Conservation (phyloP, 2,329 filamentous ascomycete genomes). For the Achaetomium macrosporum region DNA sequence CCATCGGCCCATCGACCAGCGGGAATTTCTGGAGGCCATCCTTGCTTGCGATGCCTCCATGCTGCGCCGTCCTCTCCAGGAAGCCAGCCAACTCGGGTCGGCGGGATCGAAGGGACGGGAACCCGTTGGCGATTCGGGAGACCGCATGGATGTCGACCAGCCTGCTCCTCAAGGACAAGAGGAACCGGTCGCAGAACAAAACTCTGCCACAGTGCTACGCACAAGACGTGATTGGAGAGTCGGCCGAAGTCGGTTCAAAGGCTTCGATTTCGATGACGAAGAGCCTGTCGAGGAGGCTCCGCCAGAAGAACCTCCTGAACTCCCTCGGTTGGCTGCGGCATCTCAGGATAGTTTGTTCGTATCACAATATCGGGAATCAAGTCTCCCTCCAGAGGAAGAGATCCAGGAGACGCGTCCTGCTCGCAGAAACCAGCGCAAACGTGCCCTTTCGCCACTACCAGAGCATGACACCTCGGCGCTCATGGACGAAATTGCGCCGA, state of each 20-base stretch:
- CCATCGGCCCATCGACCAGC: constrained; percentile 80
- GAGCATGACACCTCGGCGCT: constrained; percentile 45
- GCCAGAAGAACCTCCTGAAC: constrained; percentile 1
- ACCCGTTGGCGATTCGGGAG: neutral
- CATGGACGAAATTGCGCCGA: constrained; percentile 69
- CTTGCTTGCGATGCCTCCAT: constrained; percentile 69
- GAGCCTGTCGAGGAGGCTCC: constrained; percentile 29
- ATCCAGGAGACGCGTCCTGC: neutral
- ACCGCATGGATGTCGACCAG: constrained; percentile 26
- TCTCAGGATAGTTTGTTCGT: constrained; percentile 49
- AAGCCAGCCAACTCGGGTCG: constrained; percentile 34
- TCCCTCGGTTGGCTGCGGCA: constrained; percentile 5
- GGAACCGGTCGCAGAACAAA: constrained; percentile 23
- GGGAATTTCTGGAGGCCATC: constrained; percentile 87
- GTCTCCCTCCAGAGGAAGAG: constrained; percentile 7
- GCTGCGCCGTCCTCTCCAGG: constrained; percentile 62
- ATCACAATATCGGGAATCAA: constrained; percentile 40
- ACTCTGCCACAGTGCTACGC: constrained; percentile 19
- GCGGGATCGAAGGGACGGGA: constrained; percentile 11
- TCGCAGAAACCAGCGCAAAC: constrained; percentile 37
- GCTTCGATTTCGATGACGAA: constrained; percentile 54
- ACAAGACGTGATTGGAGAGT: constrained; percentile 23
- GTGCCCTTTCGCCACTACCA: constrained; percentile 37
- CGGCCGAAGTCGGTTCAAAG: constrained; percentile 59
- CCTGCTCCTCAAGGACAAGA: constrained; percentile 12